Percentiles rank a stretch among this genome's conserved stretches.
Evolutionary conservation across 2,329 filamentous ascomycete genomes (phyloP).

Genomic region (Aspergillus sp.): DNA sequence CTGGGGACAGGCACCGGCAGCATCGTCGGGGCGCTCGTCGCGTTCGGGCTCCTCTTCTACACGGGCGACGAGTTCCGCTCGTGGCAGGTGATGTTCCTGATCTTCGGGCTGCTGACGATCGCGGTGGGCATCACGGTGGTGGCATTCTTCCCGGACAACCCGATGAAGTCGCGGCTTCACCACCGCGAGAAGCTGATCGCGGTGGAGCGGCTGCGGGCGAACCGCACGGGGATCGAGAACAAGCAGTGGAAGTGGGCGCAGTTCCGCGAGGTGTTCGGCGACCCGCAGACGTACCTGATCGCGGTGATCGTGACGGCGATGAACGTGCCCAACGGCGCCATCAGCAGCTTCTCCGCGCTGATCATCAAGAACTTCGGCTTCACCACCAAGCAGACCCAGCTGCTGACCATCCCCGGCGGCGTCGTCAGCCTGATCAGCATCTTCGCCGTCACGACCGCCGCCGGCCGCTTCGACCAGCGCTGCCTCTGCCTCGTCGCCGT

Average conservation of each 20-base stretch:
- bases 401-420: constrained; percentile 44
- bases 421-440: constrained; percentile 41
- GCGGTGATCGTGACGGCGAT: constrained; percentile 33
- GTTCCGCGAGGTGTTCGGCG: constrained; percentile 44
- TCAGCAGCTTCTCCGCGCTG: constrained; percentile 44
- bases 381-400: constrained; percentile 42
- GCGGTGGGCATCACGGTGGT: constrained; percentile 37
- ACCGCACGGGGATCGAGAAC: constrained; percentile 53
- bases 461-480: constrained; percentile 40
- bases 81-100: constrained; percentile 53
- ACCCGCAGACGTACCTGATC: constrained; percentile 46
- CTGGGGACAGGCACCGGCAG: constrained; percentile 55
- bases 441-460: constrained; percentile 34
- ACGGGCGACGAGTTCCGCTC: constrained; percentile 37
- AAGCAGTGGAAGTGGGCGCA: constrained; percentile 50
- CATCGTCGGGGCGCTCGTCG: constrained; percentile 55
- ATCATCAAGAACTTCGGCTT: constrained; percentile 45
- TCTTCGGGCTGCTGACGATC: constrained; percentile 46
- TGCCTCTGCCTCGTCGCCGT: constrained; percentile 39
- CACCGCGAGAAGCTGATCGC: constrained; percentile 37
- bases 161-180: constrained; percentile 38
- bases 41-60: constrained; percentile 56
- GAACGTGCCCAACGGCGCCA: constrained; percentile 43
- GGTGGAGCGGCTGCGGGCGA: constrained; percentile 44
- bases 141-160: constrained; percentile 42